Base-by-base conservation (phyloP, 495 filamentous ascomycete species). In the Paragyromitra xinjiangensis region DNA sequence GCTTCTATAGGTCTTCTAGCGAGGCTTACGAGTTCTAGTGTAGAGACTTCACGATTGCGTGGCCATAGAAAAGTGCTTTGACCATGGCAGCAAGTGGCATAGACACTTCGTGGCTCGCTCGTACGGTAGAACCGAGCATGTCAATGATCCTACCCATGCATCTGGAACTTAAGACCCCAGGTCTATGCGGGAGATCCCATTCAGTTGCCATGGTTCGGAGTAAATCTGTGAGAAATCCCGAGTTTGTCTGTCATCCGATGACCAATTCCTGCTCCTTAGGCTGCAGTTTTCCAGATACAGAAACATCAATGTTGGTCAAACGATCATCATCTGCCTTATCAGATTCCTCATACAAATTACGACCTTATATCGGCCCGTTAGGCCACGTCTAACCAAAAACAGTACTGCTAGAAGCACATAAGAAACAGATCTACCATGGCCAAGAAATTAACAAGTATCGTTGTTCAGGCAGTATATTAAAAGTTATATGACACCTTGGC, bases 21-120 rank as follows among this genome's bases (percentile, higher is more conserved):
- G 59, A 62, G 37, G 59, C 11, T 58, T 58, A 58, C 55, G 55
- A 58, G 55, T 58, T 58, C 26, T 58, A 58, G 26, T 58, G 55
- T 58, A 1, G 55, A 55, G 55, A 58, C 34, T 29, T 58, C 14
- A 24, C 22, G 55, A 40, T 62, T 42, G 37, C 8, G 59, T 16
- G 22, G 24, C 24, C 55, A 11, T 37, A 6, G n/a, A 53, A 19
- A 58, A 8, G 22, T 62, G 6, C n/a, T 34, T 24, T 37, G n/a
- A 3, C 19, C 19, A 8, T 55, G 51, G 19, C 24, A 55, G 8
- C 19, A 9, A 24, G 50, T 22, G n/a, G 50, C 3, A 51, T 19
- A n/a, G n/a, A 6, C 50, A 3, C 11, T 48, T 3, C 2, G 4
- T 34, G 4, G 3, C 29, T 34, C 44, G 16, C 11, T 22, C 50